phyloP scores from a whole-genome alignment of 768 basidiomycete genomes.

The Postia placenta region DNA sequence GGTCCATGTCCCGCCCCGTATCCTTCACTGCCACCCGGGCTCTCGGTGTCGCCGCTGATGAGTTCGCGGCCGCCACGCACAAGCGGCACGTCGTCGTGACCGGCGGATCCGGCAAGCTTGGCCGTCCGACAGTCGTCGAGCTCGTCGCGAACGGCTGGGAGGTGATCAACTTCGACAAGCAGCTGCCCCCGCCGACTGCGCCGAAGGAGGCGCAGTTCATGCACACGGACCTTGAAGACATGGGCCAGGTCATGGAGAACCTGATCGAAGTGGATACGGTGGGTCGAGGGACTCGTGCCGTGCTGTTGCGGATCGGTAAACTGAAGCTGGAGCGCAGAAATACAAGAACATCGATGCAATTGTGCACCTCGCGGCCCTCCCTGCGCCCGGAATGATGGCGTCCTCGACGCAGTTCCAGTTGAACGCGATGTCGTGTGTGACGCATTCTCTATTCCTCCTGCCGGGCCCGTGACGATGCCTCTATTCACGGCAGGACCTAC shows the following conservation, averaged over 20 bases:
- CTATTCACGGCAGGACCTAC: neutral
- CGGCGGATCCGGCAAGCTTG: conserved; percentile 3
- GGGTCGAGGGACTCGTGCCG: neutral
- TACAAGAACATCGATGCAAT: neutral
- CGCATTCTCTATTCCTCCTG: neutral
- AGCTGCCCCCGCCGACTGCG: neutral
- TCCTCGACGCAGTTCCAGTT: conserved; percentile 2
- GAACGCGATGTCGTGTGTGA: neutral
- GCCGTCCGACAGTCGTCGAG: conserved; percentile 2
- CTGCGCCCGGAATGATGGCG: neutral
- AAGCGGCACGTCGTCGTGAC: conserved; percentile 1
- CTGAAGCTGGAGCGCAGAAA: neutral
- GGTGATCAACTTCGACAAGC: conserved; percentile 1
- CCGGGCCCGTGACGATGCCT: neutral
- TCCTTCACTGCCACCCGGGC: neutral
- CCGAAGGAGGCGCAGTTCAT: conserved; percentile 1
- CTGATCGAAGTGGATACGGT: conserved; percentile 2
- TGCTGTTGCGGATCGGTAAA: neutral
- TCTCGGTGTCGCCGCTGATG: neutral
- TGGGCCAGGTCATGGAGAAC: conserved; percentile 7
- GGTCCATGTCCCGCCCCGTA: neutral
- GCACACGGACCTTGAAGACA: conserved; percentile 1
- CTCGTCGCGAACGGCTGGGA: conserved; percentile 1
- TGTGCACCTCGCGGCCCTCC: conserved; percentile 3
- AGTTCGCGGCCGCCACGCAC: neutral